A percentile compares a stretch with the other conserved stretches of the same genome.
These are phyloP conservation scores for Wickerhamomyces bovis DNA, from an alignment of 805 yeast species.

Conservation along the genomic window DNA sequence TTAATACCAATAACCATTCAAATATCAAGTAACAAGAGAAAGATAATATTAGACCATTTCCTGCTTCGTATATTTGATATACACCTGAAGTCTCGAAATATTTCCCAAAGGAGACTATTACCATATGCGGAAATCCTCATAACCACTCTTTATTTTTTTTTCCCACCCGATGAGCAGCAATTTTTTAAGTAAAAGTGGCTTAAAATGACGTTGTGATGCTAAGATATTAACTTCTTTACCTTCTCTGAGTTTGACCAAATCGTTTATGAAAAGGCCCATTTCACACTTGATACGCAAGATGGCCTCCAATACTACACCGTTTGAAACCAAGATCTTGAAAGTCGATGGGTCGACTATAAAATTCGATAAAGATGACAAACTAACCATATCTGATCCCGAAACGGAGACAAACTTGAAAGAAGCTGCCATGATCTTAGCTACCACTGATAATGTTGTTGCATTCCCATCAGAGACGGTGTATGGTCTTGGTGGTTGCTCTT, in stretches of 20 bases:
- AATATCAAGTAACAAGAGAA: no score
- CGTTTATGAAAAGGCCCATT: not conserved
- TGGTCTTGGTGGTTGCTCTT: conserved; percentile 88
- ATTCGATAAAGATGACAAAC: conserved; percentile 22
- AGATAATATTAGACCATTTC: no score
- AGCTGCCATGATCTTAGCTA: conserved; percentile 54
- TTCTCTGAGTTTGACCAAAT: not conserved
- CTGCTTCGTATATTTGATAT: no score
- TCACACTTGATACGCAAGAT: not conserved
- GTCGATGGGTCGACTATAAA: conserved; percentile 18
- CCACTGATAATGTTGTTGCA: conserved; percentile 62
- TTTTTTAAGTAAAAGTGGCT: no score
- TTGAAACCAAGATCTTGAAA: conserved; percentile 15
- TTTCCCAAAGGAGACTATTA: no score
- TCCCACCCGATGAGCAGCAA: no score
- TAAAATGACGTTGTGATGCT: not conserved
- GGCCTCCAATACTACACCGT: conserved; percentile 1
- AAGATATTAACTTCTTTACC: no score
- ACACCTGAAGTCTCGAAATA: no score
- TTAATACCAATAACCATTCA: no score
- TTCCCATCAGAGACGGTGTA: conserved; percentile 98
- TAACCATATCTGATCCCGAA: conserved; percentile 43
- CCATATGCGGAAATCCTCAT: no score
- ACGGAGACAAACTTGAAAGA: conserved; percentile 44
- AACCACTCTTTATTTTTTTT: no score